Base-by-base conservation (phyloP, 164 flowering plant species). In the Taxillus chinensis region DNA sequence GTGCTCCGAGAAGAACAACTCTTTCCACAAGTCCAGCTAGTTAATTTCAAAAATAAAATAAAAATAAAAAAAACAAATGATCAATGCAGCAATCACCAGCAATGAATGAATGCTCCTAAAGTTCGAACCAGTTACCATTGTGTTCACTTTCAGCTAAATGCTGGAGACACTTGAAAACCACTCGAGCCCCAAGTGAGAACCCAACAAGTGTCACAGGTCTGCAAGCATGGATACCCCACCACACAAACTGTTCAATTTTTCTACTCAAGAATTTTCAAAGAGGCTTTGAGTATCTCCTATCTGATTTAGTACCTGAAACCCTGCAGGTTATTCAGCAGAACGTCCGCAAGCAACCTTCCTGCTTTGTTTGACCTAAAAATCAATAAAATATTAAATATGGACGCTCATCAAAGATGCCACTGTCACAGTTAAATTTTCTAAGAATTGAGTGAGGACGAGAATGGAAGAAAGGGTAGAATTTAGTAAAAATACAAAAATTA, bases 171-270 rank as follows among this genome's bases (percentile, higher is more conserved):
- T 86, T 91, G 76, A 91, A 91, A 59, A 95, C 83, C 4, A 84
- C 95, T 41, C 98, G 81, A 58, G 99, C 98, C 62, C 99, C 99
- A 72, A 95, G 83, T 45, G 99, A 95, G 71, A 79, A 89, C 57
- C 98, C 99, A 40, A 92, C 71, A 11, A 91, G 92, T 55, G 98
- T 95, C 64, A 91, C 96, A 48, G 98, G 99, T 83, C 99, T 95
- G 86, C 66, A 74, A 75, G 16, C 62, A 62, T 17, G 50, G 64
- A 63, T 63, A 54, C 9, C 60, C 68, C 65, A 55, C 41, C 17
- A 57, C 37, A 39, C 14, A 41, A 53, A 43, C 14, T 49, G 43
- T 38, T 66, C 5, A 57, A 37, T 43, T 37, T 37, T 27, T 51
- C 5, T 43, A 5, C 15, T 45, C 39, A 65, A 15, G 60, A n/a